Base-by-base conservation (phyloP, 805 yeast genomes). In the Blastobotrys terrestris region DNA sequence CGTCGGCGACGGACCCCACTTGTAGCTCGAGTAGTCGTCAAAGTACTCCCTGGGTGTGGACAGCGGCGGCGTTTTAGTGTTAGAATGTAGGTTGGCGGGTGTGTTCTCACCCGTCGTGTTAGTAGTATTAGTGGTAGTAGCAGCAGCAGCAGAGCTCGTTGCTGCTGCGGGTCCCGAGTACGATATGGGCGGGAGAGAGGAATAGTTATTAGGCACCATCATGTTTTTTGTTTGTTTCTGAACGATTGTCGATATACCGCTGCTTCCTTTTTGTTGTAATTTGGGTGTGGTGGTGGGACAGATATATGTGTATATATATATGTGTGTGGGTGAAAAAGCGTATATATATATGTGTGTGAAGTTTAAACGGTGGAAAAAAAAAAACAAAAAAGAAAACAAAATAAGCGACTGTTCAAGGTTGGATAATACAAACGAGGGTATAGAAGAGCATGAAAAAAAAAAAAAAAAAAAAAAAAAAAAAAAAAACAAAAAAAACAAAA, bases 381-480 rank as follows among this genome's bases (percentile, higher is more conserved):
- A 5, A 26, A 26, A 26, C 5, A 26, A 26, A 26, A 26, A 26
- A 26, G 11, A 26, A 26, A 26, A 26, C 5, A 26, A 26, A 26
- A 26, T 26, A 26, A 26, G 35, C 35, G 35, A 26, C 35, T 6
- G 35, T 26, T 26, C 35, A 26, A 26, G 11, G 35, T 26, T 26
- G 35, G n/a, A n/a, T n/a, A 26, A 26, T 26, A 26, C 35, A 26
- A 26, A 26, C 35, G 35, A 26, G 11, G 11, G 35, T 43, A 43
- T 15, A 43, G 22, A 18, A 20, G 18, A 5, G 45, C 45, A 18
- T 18, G 16, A 22, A 18, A 42, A 22, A n/a, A n/a, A 39, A 35
- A 42, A 31, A 49, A 52, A 18, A 44, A 46, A 31, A 31, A 49
- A 14, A 46, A 49, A 41, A 53, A 50, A 19, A n/a, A 31, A 26